These are phyloP conservation scores for Violaceomyces palustris DNA, from an alignment of 1,284 basidiomycete genomes.

Conservation along the genomic window DNA sequence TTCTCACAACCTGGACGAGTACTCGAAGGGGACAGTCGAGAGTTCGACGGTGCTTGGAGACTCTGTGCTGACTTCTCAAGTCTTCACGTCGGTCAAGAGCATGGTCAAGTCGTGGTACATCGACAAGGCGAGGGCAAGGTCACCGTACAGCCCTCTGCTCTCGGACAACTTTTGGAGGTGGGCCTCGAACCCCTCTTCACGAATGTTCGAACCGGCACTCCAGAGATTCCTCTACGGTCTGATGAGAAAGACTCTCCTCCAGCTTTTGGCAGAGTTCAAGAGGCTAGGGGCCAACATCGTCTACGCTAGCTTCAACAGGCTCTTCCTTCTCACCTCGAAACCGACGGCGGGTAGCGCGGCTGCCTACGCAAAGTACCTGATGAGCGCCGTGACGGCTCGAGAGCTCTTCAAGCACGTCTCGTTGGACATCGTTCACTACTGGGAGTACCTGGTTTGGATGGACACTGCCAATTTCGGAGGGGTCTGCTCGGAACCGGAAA, in stretches of 20 bases:
- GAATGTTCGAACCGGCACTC: constrained; percentile 87
- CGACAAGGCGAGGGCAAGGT: constrained; percentile 67
- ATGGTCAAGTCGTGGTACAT: constrained; percentile 90
- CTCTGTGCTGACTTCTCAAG: constrained; percentile 81
- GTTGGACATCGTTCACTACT: constrained; percentile 81
- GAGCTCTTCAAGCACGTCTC: constrained; percentile 93
- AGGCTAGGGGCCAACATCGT: constrained; percentile 87
- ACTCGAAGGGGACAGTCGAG: constrained; percentile 69
- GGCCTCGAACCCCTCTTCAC: constrained; percentile 77
- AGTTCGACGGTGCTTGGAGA: constrained; percentile 68
- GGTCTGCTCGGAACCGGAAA: constrained; percentile 60
- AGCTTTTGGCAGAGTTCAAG: constrained; percentile 93
- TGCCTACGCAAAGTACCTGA: constrained; percentile 89
- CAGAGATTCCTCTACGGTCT: constrained; percentile 90
- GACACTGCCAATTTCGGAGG: constrained; percentile 90
- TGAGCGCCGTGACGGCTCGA: constrained; percentile 84
- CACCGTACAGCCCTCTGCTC: constrained; percentile 57
- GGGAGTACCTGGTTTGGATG: constrained; percentile 93
- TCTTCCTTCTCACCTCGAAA: constrained; percentile 88
- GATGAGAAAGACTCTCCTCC: constrained; percentile 97
- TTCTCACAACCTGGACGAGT: constrained; percentile 79
- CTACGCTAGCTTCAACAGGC: constrained; percentile 87
- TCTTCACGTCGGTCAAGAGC: constrained; percentile 75
- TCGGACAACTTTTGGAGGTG: constrained; percentile 95
- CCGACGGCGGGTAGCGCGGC: constrained; percentile 85